phyloP scores from a whole-genome alignment of 805 yeast genomes.

The Nakazawaea wyomingensis region DNA sequence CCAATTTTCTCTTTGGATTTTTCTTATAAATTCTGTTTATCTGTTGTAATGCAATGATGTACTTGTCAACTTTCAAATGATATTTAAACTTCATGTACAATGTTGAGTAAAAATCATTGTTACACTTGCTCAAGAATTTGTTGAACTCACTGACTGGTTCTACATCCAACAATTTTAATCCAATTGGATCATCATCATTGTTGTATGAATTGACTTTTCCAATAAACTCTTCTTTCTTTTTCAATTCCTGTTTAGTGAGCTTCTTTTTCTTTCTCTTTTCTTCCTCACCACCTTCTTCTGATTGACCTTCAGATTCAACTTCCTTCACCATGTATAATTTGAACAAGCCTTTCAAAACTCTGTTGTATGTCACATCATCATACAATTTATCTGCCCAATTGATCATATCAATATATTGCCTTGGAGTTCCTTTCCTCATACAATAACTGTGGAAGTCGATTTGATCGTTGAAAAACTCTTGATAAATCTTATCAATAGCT shows the following conservation, averaged over 20 bases:
- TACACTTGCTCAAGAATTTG: slow-evolving; percentile 29
- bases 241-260: slow-evolving; percentile 51
- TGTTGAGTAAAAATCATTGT: slow-evolving; percentile 35
- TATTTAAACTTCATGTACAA: slow-evolving; percentile 37
- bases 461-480: slow-evolving; percentile 76
- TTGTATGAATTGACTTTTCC: slow-evolving; percentile 32
- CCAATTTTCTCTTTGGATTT: slow-evolving; percentile 12
- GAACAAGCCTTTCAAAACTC: slow-evolving; percentile 64
- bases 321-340: slow-evolving; percentile 46
- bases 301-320: slow-evolving; percentile 21
- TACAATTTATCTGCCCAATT: slow-evolving; percentile 79
- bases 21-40: slow-evolving; percentile 26
- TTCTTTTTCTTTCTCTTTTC: slow-evolving; percentile 37
- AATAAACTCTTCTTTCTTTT: slow-evolving; percentile 50
- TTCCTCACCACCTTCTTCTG: slow-evolving; percentile 19
- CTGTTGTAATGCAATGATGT: slow-evolving; percentile 40
- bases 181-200: slow-evolving; percentile 58
- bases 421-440: slow-evolving; percentile 83
- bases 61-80: slow-evolving; percentile 29
- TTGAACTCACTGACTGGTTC: slow-evolving; percentile 40
- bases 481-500: slow-evolving; percentile 61
- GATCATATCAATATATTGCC: slow-evolving; percentile 73
- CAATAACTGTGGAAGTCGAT: slow-evolving; percentile 92
- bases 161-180: slow-evolving; percentile 34
- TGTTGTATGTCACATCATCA: slow-evolving; percentile 63